Conservation (phyloP, 768 basidiomycete genomes). For the Tephrocybe sp. region DNA sequence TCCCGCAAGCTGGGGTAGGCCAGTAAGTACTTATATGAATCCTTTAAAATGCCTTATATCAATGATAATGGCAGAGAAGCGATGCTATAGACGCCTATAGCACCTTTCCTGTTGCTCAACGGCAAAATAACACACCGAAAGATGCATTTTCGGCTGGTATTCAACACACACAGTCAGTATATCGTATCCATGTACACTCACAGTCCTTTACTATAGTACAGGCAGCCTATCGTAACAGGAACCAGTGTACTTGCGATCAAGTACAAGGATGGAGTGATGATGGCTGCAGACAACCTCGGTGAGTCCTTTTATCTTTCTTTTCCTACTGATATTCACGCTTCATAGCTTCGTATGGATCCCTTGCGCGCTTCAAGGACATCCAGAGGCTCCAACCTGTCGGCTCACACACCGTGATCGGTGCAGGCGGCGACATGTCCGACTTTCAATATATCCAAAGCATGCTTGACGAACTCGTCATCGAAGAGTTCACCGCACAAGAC, state of each 20-base stretch:
- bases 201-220: constrained; percentile 25
- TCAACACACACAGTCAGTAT: constrained; percentile 76
- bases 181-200: not conserved
- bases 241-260: constrained; percentile 95
- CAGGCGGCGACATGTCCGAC: constrained; percentile 96
- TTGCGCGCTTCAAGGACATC: constrained; percentile 95
- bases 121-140: constrained; percentile 46
- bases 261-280: constrained; percentile 96
- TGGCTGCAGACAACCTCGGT: constrained; percentile 98
- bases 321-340: not conserved
- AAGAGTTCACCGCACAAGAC: constrained; percentile 82
- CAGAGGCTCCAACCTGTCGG: constrained; percentile 87
- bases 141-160: constrained; percentile 67
- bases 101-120: constrained; percentile 73
- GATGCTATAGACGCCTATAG: constrained; percentile 74
- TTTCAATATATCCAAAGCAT: constrained; percentile 88
- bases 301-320: constrained; percentile 20
- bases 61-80: constrained; percentile 50
- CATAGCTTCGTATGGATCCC: constrained; percentile 92
- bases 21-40: constrained; percentile 41
- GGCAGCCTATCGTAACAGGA: constrained; percentile 94
- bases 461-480: constrained; percentile 75
- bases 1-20: constrained; percentile 82
- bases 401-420: constrained; percentile 82
- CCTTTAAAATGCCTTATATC: not conserved